phyloP scores from a whole-genome alignment of 106 monocot genomes.

The Apostasia shenzhenica region DNA sequence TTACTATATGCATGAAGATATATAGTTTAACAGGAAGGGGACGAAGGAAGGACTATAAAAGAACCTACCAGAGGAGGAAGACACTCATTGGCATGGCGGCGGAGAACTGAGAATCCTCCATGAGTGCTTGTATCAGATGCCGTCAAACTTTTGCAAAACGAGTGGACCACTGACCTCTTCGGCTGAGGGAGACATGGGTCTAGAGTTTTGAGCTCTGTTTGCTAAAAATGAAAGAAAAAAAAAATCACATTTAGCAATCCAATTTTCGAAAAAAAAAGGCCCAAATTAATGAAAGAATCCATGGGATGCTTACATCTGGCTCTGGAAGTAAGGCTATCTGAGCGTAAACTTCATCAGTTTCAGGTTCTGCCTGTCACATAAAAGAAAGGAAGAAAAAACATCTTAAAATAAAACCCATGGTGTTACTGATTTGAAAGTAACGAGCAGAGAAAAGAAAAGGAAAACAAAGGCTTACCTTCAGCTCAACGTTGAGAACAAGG shows the following conservation, averaged over 20 bases:
- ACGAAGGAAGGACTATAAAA: not conserved
- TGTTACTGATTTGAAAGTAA: not conserved
- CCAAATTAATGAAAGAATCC: not conserved
- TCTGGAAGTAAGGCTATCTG: slow-evolving; percentile 72
- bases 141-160: slow-evolving; percentile 73
- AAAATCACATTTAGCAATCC: not conserved
- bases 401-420: not conserved
- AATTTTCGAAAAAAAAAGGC: not conserved
- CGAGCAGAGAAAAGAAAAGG: not conserved
- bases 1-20: not conserved
- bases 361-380: slow-evolving; percentile 56
- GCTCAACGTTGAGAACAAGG: slow-evolving; percentile 37
- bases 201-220: slow-evolving; percentile 32
- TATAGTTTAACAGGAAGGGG: not conserved
- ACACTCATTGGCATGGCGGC: slow-evolving; percentile 68
- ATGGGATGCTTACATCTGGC: slow-evolving; percentile 35
- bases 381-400: not conserved
- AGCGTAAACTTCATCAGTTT: slow-evolving; percentile 85
- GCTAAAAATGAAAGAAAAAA: slow-evolving; percentile 21
- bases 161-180: slow-evolving; percentile 35
- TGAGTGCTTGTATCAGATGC: slow-evolving; percentile 84
- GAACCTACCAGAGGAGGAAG: slow-evolving; percentile 56
- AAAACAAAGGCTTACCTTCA: slow-evolving; percentile 21
- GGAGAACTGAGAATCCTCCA: slow-evolving; percentile 79
- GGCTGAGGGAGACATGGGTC: slow-evolving; percentile 35